Conservation (phyloP, 768 basidiomycete genomes). For the Tricholoma furcatifolium region DNA sequence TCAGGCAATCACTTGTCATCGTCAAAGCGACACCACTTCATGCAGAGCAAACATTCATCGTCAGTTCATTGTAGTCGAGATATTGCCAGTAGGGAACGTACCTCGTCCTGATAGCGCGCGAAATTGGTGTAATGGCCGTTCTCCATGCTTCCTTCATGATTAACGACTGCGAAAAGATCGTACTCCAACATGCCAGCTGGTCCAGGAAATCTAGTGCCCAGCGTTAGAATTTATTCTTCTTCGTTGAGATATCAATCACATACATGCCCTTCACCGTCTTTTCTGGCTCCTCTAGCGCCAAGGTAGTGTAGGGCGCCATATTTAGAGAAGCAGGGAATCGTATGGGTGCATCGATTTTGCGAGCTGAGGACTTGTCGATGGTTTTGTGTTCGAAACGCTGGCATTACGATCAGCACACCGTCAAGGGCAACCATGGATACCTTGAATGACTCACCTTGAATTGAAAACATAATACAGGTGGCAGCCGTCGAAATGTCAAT, state of each 20-base stretch:
- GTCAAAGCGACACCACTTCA: conserved; percentile 90
- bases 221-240: background rate
- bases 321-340: conserved; percentile 82
- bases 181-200: conserved; percentile 80
- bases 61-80: background rate
- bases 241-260: conserved; percentile 11
- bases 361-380: conserved; percentile 65
- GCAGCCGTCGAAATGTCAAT: conserved; percentile 80
- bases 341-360: conserved; percentile 83
- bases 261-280: conserved; percentile 40
- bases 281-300: conserved; percentile 49
- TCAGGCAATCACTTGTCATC: conserved; percentile 72
- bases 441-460: conserved; percentile 65
- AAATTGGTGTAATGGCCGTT: conserved; percentile 95
- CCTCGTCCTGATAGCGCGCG: conserved; percentile 82
- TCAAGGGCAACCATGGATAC: background rate
- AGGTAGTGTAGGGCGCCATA: conserved; percentile 85
- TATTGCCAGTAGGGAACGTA: conserved; percentile 32
- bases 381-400: conserved; percentile 95
- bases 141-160: conserved; percentile 92
- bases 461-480: conserved; percentile 90
- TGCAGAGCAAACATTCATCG: conserved; percentile 2
- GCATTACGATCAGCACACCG: conserved; percentile 6
- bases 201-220: conserved; percentile 40
- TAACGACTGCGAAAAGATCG: conserved; percentile 90